Conservation (phyloP, 805 yeast species). For the Tetrapisispora nanseiensis region DNA sequence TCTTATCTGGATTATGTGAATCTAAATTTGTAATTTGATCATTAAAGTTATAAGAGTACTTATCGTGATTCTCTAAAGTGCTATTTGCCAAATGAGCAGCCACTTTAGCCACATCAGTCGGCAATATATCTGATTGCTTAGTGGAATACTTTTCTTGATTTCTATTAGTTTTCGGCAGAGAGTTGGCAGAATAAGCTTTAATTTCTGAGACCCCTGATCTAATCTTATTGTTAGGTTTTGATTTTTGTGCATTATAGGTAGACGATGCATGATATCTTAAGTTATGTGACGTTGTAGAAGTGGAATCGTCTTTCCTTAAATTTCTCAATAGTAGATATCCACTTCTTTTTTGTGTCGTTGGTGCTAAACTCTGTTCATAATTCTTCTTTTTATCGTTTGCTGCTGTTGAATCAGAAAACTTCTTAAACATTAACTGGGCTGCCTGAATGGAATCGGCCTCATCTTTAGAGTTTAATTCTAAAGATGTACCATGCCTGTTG, state of each 20-base stretch:
- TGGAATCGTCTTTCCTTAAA: background rate
- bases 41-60: background rate
- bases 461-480: background rate
- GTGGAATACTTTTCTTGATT: background rate
- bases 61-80: background rate
- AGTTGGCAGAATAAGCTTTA: background rate
- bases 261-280: background rate
- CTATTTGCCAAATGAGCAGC: constrained; percentile 2
- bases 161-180: background rate
- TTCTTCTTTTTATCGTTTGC: background rate
- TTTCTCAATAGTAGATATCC: background rate
- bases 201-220: background rate
- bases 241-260: background rate
- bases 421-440: constrained; percentile 14
- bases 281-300: background rate
- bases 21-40: no score
- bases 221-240: background rate
- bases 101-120: background rate
- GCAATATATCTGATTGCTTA: background rate
- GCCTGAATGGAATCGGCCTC: constrained; percentile 9
- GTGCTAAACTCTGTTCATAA: background rate
- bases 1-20: no score
- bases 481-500: background rate
- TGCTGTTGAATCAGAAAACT: constrained; percentile 2
- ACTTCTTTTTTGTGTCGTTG: background rate